Base-by-base conservation (phyloP, 768 basidiomycete genomes). In the Dacryopinax primogenitus region DNA sequence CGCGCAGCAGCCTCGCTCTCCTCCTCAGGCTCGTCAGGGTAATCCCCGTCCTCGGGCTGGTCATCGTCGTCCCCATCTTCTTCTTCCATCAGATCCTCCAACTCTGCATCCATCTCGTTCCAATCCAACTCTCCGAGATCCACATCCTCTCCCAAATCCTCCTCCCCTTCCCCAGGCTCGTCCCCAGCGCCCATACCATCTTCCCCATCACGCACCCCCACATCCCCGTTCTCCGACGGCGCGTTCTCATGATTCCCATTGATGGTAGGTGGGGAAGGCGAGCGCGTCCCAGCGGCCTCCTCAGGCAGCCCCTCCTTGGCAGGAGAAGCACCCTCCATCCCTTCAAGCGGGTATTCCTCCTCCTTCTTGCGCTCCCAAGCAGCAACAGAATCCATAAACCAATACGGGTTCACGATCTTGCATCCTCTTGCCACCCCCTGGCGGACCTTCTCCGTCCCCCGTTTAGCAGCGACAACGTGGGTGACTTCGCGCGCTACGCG, bases 401-500 rank as follows among this genome's bases (percentile, higher is more conserved):
- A 99, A 9, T 82, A 75, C 84, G 89, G 90, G 21, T 98, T 92
- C 67, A 97, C 84, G 72, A 87, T 85, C 72, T 90, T 84, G 26
- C 83, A 83, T 4, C 86, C 84, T n/a, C 83, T 82, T 71, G 83
- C 83, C 41, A 87, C 82, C 0, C 93, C 92, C 64, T 81, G 78
- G 72, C 92, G 87, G 0, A 95, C 92, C 76, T 99, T 99, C 68
- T 87, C 86, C 0, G 95, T 97, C 34, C 90, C 90, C 67, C 84
- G 84, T 90, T 94, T 91, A 9, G 87, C 89, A 23, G 92, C 88
- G 23, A 99, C 91, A 37, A 97, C 86, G 70, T 99, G 96, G 0
- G 95, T 98, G 23, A 89, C 82, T 1, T 80, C 76, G 30, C 73
- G 74, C 3, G 79, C 80, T 39, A 96, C 73, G 68, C 91, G 86